These are phyloP conservation scores for Haberlea rhodopensis DNA, from an alignment of 257 asterid genomes.

Conservation along the genomic window DNA sequence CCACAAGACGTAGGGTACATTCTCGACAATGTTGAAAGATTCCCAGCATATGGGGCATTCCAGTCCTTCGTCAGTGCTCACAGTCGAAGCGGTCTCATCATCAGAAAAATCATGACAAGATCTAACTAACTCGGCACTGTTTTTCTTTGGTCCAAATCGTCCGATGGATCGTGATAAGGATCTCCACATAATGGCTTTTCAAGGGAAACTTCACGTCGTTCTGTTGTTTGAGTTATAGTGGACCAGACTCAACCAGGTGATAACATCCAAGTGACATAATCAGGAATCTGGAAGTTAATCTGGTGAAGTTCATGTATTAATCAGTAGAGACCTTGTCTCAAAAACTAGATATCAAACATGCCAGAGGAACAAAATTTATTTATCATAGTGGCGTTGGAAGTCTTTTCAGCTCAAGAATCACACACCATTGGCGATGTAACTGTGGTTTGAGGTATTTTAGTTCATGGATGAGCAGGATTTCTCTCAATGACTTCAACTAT, in stretches of 20 bases:
- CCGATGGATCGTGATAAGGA: slow-evolving; percentile 59
- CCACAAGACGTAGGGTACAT: slow-evolving; percentile 87
- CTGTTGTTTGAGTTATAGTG: slow-evolving; percentile 16
- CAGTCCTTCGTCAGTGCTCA: slow-evolving; percentile 69
- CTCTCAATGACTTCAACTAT: neutral
- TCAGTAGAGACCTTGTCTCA: too few species aligned
- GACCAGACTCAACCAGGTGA: slow-evolving; percentile 17
- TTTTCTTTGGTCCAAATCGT: slow-evolving; percentile 57
- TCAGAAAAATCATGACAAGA: slow-evolving; percentile 53
- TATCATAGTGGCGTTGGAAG: too few species aligned
- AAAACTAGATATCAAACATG: too few species aligned
- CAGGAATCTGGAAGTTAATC: slow-evolving; percentile 13
- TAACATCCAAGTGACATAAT: slow-evolving; percentile 14
- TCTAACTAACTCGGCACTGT: slow-evolving; percentile 38
- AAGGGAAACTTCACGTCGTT: slow-evolving; percentile 11
- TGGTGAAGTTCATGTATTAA: slow-evolving; percentile 21
- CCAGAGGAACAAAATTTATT: too few species aligned
- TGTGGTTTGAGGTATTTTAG: too few species aligned
- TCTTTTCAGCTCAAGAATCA: too few species aligned
- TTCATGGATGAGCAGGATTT: neutral
- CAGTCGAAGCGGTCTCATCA: slow-evolving; percentile 63
- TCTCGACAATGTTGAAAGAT: slow-evolving; percentile 87
- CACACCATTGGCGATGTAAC: too few species aligned
- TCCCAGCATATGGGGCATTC: slow-evolving; percentile 98
- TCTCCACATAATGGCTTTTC: slow-evolving; percentile 59